These are phyloP conservation scores for Sorghum bicolor DNA, from an alignment of 176 grass and related monocot genomes.

Conservation along the genomic window DNA sequence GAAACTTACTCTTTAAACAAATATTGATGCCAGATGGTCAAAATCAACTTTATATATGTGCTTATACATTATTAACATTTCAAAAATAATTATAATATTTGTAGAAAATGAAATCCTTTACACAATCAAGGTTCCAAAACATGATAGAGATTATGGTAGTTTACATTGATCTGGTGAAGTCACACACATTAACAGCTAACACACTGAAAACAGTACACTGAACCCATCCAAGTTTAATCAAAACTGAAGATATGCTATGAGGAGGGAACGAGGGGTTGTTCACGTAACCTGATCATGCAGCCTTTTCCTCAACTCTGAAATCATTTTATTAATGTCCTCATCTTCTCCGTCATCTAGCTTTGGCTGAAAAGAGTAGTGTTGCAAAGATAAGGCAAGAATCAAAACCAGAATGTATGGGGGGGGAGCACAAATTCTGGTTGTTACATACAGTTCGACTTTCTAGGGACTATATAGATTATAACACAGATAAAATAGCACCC, in stretches of 20 bases:
- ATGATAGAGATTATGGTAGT: not conserved
- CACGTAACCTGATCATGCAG: slow-evolving; percentile 57
- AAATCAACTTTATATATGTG: not conserved
- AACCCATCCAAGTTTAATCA: not conserved
- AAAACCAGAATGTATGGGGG: not conserved
- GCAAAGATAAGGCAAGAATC: not conserved
- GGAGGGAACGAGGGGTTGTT: not conserved
- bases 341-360: slow-evolving; percentile 60
- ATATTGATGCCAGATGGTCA: slow-evolving; percentile 4
- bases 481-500: not conserved
- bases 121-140: not conserved
- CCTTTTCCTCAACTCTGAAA: slow-evolving; percentile 61
- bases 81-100: not conserved
- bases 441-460: not conserved
- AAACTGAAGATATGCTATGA: slow-evolving; percentile 21
- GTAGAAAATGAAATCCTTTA: not conserved
- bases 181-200: not conserved
- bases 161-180: not conserved
- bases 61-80: not conserved
- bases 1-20: not conserved
- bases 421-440: not conserved
- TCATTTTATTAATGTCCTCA: slow-evolving; percentile 54
- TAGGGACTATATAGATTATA: not conserved
- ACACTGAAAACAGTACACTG: not conserved
- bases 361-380: slow-evolving; percentile 47